Percentiles rank a stretch among this genome's conserved stretches.
phyloP scores from a whole-genome alignment of 2,329 filamentous ascomycete species.

The Rhynchosporium agropyri region DNA sequence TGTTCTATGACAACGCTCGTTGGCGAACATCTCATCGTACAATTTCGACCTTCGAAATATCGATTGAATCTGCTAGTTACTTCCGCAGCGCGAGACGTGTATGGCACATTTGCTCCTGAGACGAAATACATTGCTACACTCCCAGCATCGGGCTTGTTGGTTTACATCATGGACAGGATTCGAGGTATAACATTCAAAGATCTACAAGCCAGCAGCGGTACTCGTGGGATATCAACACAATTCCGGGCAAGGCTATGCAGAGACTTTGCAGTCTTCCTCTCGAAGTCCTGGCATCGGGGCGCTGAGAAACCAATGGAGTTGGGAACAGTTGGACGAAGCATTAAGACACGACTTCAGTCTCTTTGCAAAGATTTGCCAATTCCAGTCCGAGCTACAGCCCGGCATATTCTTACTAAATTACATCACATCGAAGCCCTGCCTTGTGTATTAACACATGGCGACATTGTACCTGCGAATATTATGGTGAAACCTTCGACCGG shows the following conservation, averaged over 20 bases:
- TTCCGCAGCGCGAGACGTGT: slow-evolving; percentile 45
- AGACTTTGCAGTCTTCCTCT: slow-evolving; percentile 49
- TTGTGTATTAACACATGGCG: slow-evolving; percentile 62
- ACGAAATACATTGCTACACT: slow-evolving; percentile 47
- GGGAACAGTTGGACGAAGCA: slow-evolving; percentile 47
- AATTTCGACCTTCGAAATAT: slow-evolving; percentile 52
- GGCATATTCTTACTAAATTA: slow-evolving; percentile 38
- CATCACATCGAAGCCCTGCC: slow-evolving; percentile 49
- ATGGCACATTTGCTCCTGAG: slow-evolving; percentile 48
- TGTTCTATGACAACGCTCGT: slow-evolving; percentile 55
- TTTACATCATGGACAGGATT: slow-evolving; percentile 49
- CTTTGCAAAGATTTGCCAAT: slow-evolving; percentile 45
- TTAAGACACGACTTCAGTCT: slow-evolving; percentile 46
- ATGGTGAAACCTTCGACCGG: slow-evolving; percentile 52
- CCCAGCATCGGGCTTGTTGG: slow-evolving; percentile 34
- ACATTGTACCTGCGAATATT: slow-evolving; percentile 60
- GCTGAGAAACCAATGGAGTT: slow-evolving; percentile 24
- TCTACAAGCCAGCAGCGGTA: slow-evolving; percentile 36
- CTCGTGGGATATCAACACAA: slow-evolving; percentile 7
- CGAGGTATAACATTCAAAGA: slow-evolving; percentile 45
- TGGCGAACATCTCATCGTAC: slow-evolving; percentile 46
- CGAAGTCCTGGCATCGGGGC: slow-evolving; percentile 43
- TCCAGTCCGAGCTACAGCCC: slow-evolving; percentile 38
- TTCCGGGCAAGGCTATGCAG: slow-evolving; percentile 44
- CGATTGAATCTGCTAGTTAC: slow-evolving; percentile 47